Evolutionary conservation across 176 grass and related monocot genomes (phyloP).

Genomic region (Coix lacrymajobi): DNA sequence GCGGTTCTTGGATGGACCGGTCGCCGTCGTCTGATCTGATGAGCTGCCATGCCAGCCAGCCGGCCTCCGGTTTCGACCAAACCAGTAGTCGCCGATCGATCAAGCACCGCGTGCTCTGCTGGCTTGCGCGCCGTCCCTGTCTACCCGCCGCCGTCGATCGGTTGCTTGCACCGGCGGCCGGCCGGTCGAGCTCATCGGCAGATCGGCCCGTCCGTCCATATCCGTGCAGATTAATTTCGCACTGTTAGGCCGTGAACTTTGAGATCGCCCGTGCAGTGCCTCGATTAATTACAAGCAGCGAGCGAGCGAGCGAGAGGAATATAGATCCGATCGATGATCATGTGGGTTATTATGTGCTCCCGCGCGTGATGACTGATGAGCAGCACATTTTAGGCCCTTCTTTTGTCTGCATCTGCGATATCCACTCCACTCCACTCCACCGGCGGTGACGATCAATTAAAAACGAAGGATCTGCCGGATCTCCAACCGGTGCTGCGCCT

Average conservation of each 20-base stretch:
- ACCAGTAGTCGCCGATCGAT: neutral
- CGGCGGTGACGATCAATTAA: neutral
- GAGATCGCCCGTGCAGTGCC: constrained; percentile 14
- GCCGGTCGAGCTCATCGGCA: neutral
- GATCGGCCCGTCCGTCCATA: neutral
- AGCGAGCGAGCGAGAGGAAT: neutral
- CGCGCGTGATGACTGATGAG: neutral
- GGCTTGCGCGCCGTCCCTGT: constrained; percentile 12
- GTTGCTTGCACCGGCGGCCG: neutral
- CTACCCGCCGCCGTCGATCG: constrained; percentile 3
- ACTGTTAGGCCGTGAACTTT: neutral
- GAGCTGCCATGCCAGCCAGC: neutral
- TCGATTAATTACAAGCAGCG: neutral
- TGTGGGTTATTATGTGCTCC: too few relatives aligned
- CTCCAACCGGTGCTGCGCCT: neutral
- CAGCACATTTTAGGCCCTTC: neutral
- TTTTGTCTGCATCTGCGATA: neutral
- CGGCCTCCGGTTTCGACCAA: neutral
- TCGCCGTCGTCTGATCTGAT: neutral
- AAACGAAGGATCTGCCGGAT: neutral
- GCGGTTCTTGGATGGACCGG: neutral
- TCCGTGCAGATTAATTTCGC: neutral
- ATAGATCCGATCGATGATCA: too few relatives aligned
- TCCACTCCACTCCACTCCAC: too few relatives aligned
- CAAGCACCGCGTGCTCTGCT: neutral